Evolutionary conservation across 2,329 filamentous ascomycete species (phyloP).

Genomic region (Biscogniauxia mediterranea): DNA sequence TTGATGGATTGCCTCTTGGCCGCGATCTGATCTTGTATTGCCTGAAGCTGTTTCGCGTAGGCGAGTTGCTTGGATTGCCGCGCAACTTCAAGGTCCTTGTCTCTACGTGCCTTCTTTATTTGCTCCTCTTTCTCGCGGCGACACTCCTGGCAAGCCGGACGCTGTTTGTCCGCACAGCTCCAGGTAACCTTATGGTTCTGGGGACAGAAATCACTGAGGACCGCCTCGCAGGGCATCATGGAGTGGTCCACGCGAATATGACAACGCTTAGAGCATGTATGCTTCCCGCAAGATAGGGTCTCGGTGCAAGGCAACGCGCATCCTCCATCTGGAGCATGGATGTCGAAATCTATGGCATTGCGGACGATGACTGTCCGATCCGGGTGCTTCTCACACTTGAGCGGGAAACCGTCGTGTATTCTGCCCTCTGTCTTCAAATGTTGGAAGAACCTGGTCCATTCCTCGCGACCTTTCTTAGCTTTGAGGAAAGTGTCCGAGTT

Average conservation of each 20-base stretch:
- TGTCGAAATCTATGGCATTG: constrained; percentile 21
- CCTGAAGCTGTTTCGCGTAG: constrained; percentile 14
- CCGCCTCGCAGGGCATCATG: constrained; percentile 8
- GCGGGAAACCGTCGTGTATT: constrained; percentile 37
- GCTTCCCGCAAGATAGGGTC: constrained; percentile 14
- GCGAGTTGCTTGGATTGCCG: constrained; percentile 16
- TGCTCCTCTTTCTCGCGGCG: not conserved
- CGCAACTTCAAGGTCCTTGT: constrained; percentile 16
- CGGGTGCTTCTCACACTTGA: constrained; percentile 28
- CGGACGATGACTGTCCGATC: constrained; percentile 10
- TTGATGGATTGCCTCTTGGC: constrained; percentile 12
- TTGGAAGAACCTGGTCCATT: constrained; percentile 60
- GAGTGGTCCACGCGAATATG: constrained; percentile 17
- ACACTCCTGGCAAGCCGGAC: not conserved
- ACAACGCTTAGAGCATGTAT: constrained; percentile 14
- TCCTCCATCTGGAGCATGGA: constrained; percentile 25
- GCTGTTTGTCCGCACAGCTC: constrained; percentile 7
- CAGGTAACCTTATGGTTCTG: constrained; percentile 13
- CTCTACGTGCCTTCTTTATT: constrained; percentile 2
- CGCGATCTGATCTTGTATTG: constrained; percentile 13
- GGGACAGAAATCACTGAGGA: constrained; percentile 11
- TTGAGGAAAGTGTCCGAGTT: constrained; percentile 66
- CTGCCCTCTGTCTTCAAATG: constrained; percentile 48
- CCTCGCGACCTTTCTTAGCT: constrained; percentile 52
- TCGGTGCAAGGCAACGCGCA: constrained; percentile 20